phyloP scores from a whole-genome alignment of 2,329 filamentous ascomycete species.

The Colletotrichum theobromicola region DNA sequence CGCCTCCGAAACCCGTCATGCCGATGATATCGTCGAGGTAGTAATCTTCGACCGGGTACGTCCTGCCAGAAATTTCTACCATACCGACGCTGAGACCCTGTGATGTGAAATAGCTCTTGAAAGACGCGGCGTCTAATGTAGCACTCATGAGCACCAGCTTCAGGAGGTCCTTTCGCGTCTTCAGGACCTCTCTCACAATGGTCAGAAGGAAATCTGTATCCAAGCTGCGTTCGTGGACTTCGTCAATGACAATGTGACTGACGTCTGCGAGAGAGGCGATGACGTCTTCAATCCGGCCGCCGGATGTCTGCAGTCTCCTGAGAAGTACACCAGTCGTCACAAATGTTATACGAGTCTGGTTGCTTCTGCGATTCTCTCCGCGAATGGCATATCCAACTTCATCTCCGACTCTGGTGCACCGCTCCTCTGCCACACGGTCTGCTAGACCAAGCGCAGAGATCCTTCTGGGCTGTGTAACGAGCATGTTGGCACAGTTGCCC shows the following conservation, averaged over 20 bases:
- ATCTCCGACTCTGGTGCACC: conserved; percentile 79
- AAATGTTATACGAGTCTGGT: conserved; percentile 87
- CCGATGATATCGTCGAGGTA: conserved; percentile 89
- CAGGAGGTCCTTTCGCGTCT: conserved; percentile 75
- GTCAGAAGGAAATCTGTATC: conserved; percentile 95
- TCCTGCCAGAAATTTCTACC: conserved; percentile 87
- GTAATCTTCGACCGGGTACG: conserved; percentile 87
- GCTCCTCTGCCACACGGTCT: conserved; percentile 91
- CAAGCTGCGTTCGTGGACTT: conserved; percentile 93
- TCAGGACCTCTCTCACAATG: conserved; percentile 82
- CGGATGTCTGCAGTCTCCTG: conserved; percentile 87
- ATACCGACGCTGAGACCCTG: conserved; percentile 73
- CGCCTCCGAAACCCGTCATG: conserved; percentile 72
- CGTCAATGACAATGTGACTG: conserved; percentile 93
- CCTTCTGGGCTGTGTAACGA: conserved; percentile 93
- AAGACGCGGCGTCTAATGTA: conserved; percentile 87
- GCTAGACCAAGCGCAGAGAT: conserved; percentile 95
- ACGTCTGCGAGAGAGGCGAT: conserved; percentile 84
- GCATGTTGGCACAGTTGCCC: conserved; percentile 82
- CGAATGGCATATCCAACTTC: conserved; percentile 93
- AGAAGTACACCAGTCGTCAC: conserved; percentile 95
- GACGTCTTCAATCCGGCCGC: conserved; percentile 80
- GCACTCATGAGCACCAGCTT: conserved; percentile 97
- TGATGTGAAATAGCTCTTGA: conserved; percentile 81
- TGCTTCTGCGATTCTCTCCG: conserved; percentile 80